Evolutionary conservation across 176 grass and related monocot species (phyloP).

Genomic region (Bothriochloa decipiens): DNA sequence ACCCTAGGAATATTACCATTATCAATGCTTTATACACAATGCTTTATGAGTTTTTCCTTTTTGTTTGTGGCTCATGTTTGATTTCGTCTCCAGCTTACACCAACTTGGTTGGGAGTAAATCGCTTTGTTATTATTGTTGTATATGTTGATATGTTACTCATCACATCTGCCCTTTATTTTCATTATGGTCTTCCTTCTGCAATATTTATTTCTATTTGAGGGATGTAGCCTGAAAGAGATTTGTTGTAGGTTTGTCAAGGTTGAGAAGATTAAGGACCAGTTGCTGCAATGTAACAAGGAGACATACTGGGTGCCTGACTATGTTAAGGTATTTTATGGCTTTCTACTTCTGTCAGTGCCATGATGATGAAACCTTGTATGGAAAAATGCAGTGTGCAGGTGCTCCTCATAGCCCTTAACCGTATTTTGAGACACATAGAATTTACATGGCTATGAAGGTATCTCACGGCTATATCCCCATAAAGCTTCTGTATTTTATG

Average conservation of each 20-base stretch:
- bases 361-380: not conserved
- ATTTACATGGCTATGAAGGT: not conserved
- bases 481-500: not conserved
- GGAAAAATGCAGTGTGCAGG: not conserved
- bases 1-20: not conserved
- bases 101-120: conserved; percentile 2
- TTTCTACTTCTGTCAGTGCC: conserved; percentile 23
- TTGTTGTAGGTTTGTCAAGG: conserved; percentile 87
- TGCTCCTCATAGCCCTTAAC: not conserved
- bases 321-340: conserved; percentile 79
- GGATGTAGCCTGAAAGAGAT: conserved; percentile 42
- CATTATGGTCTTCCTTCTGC: not conserved
- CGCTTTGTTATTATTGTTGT: not conserved
- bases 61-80: not conserved
- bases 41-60: not conserved
- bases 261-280: conserved; percentile 94
- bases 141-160: not conserved
- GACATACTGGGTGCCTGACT: conserved; percentile 97
- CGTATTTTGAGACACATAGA: not conserved
- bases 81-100: not conserved
- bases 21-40: not conserved
- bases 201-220: conserved; percentile 32
- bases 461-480: not conserved
- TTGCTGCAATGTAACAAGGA: conserved; percentile 94
- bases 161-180: conserved; percentile 15